These are phyloP conservation scores for Teunomyces stri DNA, from an alignment of 805 yeast genomes.

Conservation along the genomic window DNA sequence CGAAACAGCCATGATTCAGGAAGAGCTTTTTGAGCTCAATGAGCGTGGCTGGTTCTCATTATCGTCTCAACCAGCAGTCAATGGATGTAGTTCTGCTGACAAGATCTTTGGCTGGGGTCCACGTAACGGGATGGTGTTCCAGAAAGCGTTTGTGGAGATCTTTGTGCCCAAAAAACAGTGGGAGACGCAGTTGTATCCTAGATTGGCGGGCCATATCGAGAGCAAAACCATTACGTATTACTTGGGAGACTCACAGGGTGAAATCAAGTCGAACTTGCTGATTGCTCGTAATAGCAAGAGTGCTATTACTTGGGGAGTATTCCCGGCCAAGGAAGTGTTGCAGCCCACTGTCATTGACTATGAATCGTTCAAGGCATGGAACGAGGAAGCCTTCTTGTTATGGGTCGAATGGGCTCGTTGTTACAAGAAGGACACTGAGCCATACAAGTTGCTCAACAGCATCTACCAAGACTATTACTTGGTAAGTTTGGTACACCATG, in stretches of 20 bases:
- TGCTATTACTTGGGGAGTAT: conserved; percentile 98
- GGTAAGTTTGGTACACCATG: conserved; percentile 87
- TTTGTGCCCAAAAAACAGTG: conserved; percentile 74
- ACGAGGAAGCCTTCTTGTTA: conserved; percentile 88
- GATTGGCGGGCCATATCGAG: conserved; percentile 36
- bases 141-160: conserved; percentile 85
- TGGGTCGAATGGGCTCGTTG: conserved; percentile 91
- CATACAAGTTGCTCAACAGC: conserved; percentile 60
- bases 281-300: conserved; percentile 47
- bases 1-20: conserved; percentile 91
- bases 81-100: conserved; percentile 75
- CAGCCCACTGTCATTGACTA: conserved; percentile 92
- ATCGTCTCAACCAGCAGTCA: conserved; percentile 94
- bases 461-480: conserved; percentile 65
- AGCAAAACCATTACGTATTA: conserved; percentile 67
- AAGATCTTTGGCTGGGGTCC: conserved; percentile 98
- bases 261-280: conserved; percentile 60
- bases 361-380: conserved; percentile 94
- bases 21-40: conserved; percentile 79
- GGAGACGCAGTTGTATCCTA: conserved; percentile 54
- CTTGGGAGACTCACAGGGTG: conserved; percentile 60
- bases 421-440: conserved; percentile 55
- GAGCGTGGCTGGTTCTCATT: conserved; percentile 75
- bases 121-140: conserved; percentile 79
- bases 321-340: conserved; percentile 83